Evolutionary conservation across 805 yeast species (phyloP).

Genomic region (Saccharomycopsis synnaedendra): DNA sequence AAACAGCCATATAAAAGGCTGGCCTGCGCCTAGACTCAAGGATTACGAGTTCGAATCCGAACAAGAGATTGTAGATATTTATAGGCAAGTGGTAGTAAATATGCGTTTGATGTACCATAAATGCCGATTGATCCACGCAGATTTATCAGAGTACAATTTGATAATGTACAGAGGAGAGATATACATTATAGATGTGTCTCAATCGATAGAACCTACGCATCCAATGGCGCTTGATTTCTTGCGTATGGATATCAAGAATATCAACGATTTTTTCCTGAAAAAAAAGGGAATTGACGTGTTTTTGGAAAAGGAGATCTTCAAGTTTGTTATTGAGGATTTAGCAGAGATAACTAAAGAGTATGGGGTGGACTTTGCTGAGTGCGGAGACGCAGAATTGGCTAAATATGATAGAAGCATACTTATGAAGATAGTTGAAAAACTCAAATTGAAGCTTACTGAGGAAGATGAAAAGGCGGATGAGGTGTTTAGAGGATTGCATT

Average conservation of each 20-base stretch:
- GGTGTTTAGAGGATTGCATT: conserved; percentile 69
- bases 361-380: conserved; percentile 27
- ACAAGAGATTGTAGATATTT: conserved; percentile 55
- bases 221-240: conserved; percentile 92
- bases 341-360: conserved; percentile 22
- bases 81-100: conserved; percentile 68
- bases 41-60: conserved; percentile 68
- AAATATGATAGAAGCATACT: conserved; percentile 30
- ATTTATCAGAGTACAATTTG: conserved; percentile 87
- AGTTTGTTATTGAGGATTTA: conserved; percentile 50
- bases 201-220: conserved; percentile 95
- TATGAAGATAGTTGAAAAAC: conserved; percentile 30
- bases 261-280: conserved; percentile 74
- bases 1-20: conserved; percentile 31
- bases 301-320: conserved; percentile 74
- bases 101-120: conserved; percentile 82
- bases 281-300: conserved; percentile 64
- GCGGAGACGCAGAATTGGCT: conserved; percentile 19
- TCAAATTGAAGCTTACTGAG: conserved; percentile 46
- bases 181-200: conserved; percentile 92
- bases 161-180: conserved; percentile 68
- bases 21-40: conserved; percentile 81
- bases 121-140: conserved; percentile 93
- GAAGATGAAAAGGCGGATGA: conserved; percentile 67
- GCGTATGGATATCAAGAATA: conserved; percentile 95